Evolutionary conservation across 2,329 filamentous ascomycete genomes (phyloP).

Genomic region (Aspergillus brunneoviolaceus): DNA sequence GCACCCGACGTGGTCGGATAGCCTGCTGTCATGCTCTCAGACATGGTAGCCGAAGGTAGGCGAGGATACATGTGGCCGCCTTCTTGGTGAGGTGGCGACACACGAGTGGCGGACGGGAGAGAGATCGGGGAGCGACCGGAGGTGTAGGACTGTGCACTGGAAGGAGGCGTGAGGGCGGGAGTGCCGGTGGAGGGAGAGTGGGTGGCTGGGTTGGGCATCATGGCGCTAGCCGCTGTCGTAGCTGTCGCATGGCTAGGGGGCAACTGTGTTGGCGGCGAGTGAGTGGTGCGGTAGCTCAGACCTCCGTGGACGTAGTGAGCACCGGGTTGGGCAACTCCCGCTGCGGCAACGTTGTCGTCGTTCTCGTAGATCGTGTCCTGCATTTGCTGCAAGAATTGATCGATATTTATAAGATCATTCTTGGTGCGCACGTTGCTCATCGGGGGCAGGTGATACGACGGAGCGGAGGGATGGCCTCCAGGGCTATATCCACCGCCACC

Average conservation of each 20-base stretch:
- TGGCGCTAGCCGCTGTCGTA: conserved; percentile 37
- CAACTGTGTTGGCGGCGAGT: conserved; percentile 53
- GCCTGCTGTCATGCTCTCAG: conserved; percentile 54
- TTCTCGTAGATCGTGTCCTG: conserved; percentile 95
- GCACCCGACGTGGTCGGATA: conserved; percentile 54
- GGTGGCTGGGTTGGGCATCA: conserved; percentile 41
- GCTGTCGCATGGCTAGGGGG: conserved; percentile 43
- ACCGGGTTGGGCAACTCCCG: conserved; percentile 73
- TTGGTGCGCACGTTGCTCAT: conserved; percentile 89
- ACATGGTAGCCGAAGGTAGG: conserved; percentile 59
- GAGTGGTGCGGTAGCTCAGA: conserved; percentile 55
- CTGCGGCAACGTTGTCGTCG: conserved; percentile 74
- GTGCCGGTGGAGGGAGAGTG: conserved; percentile 54
- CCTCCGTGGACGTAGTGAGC: conserved; percentile 61
- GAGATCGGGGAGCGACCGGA: conserved; percentile 62
- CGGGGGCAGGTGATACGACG: conserved; percentile 80
- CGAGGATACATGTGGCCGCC: conserved; percentile 62
- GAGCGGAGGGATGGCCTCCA: conserved; percentile 65
- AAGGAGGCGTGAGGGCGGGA: conserved; percentile 62
- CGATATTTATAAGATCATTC: conserved; percentile 88
- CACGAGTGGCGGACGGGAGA: conserved; percentile 51
- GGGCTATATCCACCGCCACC: conserved; percentile 55
- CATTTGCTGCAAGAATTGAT: conserved; percentile 93
- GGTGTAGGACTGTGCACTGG: conserved; percentile 62
- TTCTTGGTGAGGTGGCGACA: conserved; percentile 50